phyloP scores from a whole-genome alignment of 805 yeast genomes.

The Metschnikowia santaceciliae region DNA sequence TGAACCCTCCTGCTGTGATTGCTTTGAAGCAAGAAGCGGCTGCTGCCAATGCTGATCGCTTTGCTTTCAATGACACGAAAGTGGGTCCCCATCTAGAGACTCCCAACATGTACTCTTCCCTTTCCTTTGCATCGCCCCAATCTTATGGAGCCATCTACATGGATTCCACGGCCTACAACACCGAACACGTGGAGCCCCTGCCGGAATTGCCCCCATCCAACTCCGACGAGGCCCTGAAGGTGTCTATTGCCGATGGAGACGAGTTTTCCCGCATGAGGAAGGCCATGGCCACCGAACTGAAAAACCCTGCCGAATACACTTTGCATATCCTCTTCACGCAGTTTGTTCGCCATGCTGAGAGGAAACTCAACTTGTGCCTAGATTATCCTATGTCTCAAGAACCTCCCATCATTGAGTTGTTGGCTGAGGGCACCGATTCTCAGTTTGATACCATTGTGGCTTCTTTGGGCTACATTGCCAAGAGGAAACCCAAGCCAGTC shows the following conservation, averaged over 20 bases:
- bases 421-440: constrained; percentile 84
- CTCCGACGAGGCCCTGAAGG: constrained; percentile 22
- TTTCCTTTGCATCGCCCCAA: constrained; percentile 21
- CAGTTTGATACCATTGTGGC: constrained; percentile 81
- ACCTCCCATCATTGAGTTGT: constrained; percentile 65
- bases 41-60: constrained; percentile 2
- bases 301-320: constrained; percentile 84
- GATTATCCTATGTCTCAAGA: constrained; percentile 63
- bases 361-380: constrained; percentile 72
- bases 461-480: constrained; percentile 86
- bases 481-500: constrained; percentile 88
- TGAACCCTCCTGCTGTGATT: constrained; percentile 14
- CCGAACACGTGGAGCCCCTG: constrained; percentile 26
- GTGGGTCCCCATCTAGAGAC: not conserved
- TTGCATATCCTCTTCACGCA: constrained; percentile 92
- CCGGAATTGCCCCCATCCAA: constrained; percentile 38
- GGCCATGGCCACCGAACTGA: constrained; percentile 50
- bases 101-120: constrained; percentile 8
- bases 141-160: not conserved
- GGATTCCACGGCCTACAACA: not conserved
- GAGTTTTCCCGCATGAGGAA: constrained; percentile 31
- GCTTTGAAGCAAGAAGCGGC: constrained; percentile 11
- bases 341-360: constrained; percentile 90
- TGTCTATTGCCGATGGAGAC: constrained; percentile 31
- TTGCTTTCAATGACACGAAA: not conserved